These are phyloP conservation scores for Amorphotheca resinae DNA, from an alignment of 495 filamentous ascomycete genomes.

Conservation along the genomic window DNA sequence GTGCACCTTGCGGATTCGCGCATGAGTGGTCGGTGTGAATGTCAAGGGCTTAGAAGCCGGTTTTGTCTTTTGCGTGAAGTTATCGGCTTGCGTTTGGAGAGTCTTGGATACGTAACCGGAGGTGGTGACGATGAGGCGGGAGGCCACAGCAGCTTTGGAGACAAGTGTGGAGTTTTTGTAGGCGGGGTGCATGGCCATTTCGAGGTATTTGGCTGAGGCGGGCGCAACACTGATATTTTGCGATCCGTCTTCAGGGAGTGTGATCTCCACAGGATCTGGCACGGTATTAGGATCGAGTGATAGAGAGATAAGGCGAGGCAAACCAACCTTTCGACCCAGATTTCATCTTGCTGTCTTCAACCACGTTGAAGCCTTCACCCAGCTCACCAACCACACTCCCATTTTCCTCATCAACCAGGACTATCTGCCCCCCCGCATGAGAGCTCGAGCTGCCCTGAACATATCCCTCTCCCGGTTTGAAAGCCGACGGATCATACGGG, in stretches of 20 bases:
- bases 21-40: constrained; percentile 77
- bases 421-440: constrained; percentile 56
- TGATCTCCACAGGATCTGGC: constrained; percentile 91
- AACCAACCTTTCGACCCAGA: constrained; percentile 75
- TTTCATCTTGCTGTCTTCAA: constrained; percentile 60
- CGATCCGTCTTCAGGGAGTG: constrained; percentile 61
- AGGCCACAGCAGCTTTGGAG: constrained; percentile 79
- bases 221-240: constrained; percentile 63
- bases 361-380: constrained; percentile 64
- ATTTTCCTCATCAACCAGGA: constrained; percentile 92
- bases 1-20: constrained; percentile 74
- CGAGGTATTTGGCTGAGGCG: constrained; percentile 66
- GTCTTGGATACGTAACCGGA: constrained; percentile 66
- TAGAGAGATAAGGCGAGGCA: not conserved
- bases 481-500: constrained; percentile 71
- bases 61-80: constrained; percentile 65
- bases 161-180: constrained; percentile 81
- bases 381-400: constrained; percentile 90
- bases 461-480: constrained; percentile 68
- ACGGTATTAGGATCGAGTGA: not conserved
- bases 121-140: constrained; percentile 82
- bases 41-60: constrained; percentile 67
- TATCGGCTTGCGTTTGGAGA: constrained; percentile 63
- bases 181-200: constrained; percentile 71
- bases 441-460: constrained; percentile 38